Percentiles rank a stretch among this genome's conserved stretches.
Conservation (phyloP, 1,139 yeast genomes). For the Citeromyces hawaiiensis region DNA sequence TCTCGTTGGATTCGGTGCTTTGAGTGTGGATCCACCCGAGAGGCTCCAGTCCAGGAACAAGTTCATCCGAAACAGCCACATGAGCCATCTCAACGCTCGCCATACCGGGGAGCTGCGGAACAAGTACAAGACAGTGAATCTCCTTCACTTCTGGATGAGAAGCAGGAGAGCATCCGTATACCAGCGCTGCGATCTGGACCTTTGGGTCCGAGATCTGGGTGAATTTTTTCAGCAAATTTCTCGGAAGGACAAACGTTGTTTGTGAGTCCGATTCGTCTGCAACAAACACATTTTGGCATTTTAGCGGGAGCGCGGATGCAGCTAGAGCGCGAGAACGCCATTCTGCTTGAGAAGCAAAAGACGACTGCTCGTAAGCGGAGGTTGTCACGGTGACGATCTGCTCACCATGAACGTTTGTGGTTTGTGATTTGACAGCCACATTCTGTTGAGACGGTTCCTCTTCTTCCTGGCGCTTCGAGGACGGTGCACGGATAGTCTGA, state of each 20-base stretch:
- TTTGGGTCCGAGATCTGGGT: slow-evolving; percentile 73
- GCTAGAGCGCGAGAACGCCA: slow-evolving; percentile 89
- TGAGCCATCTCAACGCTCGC: slow-evolving; percentile 53
- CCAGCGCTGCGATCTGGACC: slow-evolving; percentile 69
- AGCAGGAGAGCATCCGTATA: slow-evolving; percentile 65
- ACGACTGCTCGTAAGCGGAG: slow-evolving; percentile 73
- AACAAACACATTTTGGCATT: slow-evolving; percentile 69
- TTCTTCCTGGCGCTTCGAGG: slow-evolving; percentile 58
- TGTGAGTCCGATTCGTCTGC: slow-evolving; percentile 41
- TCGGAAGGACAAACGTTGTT: slow-evolving; percentile 69
- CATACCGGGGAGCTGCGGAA: slow-evolving; percentile 79
- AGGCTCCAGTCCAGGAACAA: slow-evolving; percentile 37
- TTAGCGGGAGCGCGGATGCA: slow-evolving; percentile 55
- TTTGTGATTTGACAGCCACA: slow-evolving; percentile 73
- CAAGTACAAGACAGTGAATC: slow-evolving; percentile 58
- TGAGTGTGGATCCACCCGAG: slow-evolving; percentile 82
- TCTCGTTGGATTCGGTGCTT: slow-evolving; percentile 35
- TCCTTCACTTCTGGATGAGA: slow-evolving; percentile 70
- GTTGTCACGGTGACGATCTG: slow-evolving; percentile 92
- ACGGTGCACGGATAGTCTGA: slow-evolving; percentile 86
- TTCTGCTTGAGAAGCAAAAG: slow-evolving; percentile 75
- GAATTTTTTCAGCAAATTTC: slow-evolving; percentile 65
- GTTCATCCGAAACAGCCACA: slow-evolving; percentile 21
- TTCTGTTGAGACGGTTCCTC: slow-evolving; percentile 24
- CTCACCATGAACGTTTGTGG: slow-evolving; percentile 91